A percentile compares a stretch with the other conserved stretches of the same genome.
These are phyloP conservation scores for Sclerotinia trifoliorum DNA, from an alignment of 2,329 filamentous ascomycete genomes.

Conservation along the genomic window DNA sequence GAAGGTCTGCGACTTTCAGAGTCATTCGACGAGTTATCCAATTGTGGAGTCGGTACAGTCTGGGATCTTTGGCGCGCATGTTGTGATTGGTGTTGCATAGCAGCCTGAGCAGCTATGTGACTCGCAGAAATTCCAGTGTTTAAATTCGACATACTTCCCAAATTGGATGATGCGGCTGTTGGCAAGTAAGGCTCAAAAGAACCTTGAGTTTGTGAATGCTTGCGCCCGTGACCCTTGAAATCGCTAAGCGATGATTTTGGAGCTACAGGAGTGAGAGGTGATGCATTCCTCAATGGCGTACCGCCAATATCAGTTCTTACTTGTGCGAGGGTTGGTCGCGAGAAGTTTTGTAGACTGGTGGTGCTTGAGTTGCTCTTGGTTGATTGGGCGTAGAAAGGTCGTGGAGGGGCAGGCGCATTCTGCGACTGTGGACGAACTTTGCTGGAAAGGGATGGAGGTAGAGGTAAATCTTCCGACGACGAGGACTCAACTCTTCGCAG, in stretches of 20 bases:
- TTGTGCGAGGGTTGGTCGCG: slow-evolving; percentile 47
- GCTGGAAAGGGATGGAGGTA: slow-evolving; percentile 39
- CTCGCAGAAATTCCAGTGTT: slow-evolving; percentile 57
- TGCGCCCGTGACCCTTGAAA: slow-evolving; percentile 54
- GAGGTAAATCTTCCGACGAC: slow-evolving; percentile 45
- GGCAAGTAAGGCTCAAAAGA: slow-evolving; percentile 74
- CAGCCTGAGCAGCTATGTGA: slow-evolving; percentile 77
- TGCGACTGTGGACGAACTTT: slow-evolving; percentile 48
- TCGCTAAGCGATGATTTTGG: slow-evolving; percentile 40
- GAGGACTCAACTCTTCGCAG: slow-evolving; percentile 49
- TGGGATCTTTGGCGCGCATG: slow-evolving; percentile 66
- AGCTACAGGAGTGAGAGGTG: slow-evolving; percentile 47
- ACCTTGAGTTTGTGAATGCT: slow-evolving; percentile 71
- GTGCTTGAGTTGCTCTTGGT: slow-evolving; percentile 49
- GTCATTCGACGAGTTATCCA: slow-evolving; percentile 30
- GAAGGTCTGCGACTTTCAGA: slow-evolving; percentile 33
- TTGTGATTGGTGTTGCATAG: slow-evolving; percentile 61
- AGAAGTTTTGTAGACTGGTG: slow-evolving; percentile 54
- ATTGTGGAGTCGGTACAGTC: slow-evolving; percentile 59
- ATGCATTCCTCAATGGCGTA: slow-evolving; percentile 39
- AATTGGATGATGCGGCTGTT: slow-evolving; percentile 48
- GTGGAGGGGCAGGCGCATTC: slow-evolving; percentile 42
- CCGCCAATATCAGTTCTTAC: slow-evolving; percentile 28
- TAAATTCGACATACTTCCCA: slow-evolving; percentile 37
- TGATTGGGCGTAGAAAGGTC: slow-evolving; percentile 50